phyloP scores from a whole-genome alignment of 805 yeast genomes.

The Teunomyces cretensis region DNA sequence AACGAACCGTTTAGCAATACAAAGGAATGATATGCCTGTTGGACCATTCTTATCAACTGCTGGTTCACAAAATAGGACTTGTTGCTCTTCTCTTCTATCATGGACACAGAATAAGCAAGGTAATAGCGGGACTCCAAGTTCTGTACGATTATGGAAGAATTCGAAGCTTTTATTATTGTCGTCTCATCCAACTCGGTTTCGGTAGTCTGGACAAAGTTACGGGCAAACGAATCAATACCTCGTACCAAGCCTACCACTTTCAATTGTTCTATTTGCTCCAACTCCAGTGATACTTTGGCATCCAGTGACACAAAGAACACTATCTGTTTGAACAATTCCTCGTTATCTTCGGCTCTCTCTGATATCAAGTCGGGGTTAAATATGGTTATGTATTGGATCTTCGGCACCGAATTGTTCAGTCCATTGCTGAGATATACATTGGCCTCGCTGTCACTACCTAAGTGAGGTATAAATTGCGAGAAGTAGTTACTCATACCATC shows the following conservation, averaged over 20 bases:
- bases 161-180: slow-evolving; percentile 23
- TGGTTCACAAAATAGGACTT: slow-evolving; percentile 19
- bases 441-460: slow-evolving; percentile 17
- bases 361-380: slow-evolving; percentile 31
- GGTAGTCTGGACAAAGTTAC: slow-evolving; percentile 19
- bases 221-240: slow-evolving; percentile 33
- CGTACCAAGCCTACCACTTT: slow-evolving; percentile 35
- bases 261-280: slow-evolving; percentile 21
- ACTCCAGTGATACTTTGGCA: slow-evolving; percentile 4
- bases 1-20: slow-evolving; percentile 27
- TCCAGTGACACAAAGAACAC: slow-evolving; percentile 25
- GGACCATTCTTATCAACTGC: slow-evolving; percentile 26
- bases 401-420: slow-evolving; percentile 8
- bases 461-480: slow-evolving; percentile 29
- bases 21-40: slow-evolving; percentile 24
- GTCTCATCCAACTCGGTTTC: slow-evolving; percentile 7
- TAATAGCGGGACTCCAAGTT: slow-evolving; percentile 25
- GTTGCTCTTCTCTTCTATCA: slow-evolving; percentile 6
- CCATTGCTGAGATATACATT: slow-evolving; percentile 6
- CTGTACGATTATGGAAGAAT: slow-evolving; percentile 24
- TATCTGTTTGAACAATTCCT: slow-evolving; percentile 32
- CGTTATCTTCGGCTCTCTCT: slow-evolving; percentile 26
- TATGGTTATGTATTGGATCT: slow-evolving; percentile 24
- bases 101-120: slow-evolving; percentile 27
- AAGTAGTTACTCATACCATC: slow-evolving; percentile 27